Conservation (phyloP, 495 filamentous ascomycete species). For the Penicillium maclennaniae region DNA sequence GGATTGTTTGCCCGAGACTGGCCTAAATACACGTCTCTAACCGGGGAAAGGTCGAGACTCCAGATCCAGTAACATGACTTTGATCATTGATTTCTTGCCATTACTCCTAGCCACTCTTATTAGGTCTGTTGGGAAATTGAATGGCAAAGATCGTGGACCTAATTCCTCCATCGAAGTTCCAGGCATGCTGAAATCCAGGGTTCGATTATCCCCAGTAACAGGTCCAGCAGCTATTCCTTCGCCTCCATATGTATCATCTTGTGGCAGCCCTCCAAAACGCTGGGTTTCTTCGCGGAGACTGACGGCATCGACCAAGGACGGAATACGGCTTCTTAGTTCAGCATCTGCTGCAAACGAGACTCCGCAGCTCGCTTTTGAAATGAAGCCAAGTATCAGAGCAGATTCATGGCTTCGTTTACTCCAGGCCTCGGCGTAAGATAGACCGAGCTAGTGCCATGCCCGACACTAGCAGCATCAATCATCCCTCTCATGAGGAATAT, state of each 20-base stretch:
- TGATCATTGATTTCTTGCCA: no score
- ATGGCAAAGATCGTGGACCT: not conserved
- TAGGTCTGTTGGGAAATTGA: slow-evolving; percentile 3
- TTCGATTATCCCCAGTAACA: not conserved
- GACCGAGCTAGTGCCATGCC: not conserved
- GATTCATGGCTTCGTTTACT: not conserved
- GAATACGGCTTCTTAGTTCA: not conserved
- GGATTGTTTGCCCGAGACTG: no score
- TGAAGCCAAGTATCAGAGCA: not conserved
- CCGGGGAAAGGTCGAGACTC: no score
- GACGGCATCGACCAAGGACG: not conserved
- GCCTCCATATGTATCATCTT: no score
- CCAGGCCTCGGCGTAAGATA: slow-evolving; percentile 1
- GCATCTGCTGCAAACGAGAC: slow-evolving; percentile 1
- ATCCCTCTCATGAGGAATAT: slow-evolving; percentile 5
- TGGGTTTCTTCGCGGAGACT: no score
- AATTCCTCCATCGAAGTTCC: not conserved
- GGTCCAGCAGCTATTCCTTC: no score
- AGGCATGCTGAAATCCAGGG: not conserved
- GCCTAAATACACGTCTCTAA: no score
- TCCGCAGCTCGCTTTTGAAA: slow-evolving; percentile 4
- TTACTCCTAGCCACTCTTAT: no score
- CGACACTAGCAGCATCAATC: slow-evolving; percentile 1
- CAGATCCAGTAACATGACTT: no score
- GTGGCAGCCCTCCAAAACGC: no score